Percentiles rank a stretch among this genome's conserved stretches.
These are phyloP conservation scores for Pichia terricola DNA, from an alignment of 1,139 yeast genomes.

Conservation along the genomic window DNA sequence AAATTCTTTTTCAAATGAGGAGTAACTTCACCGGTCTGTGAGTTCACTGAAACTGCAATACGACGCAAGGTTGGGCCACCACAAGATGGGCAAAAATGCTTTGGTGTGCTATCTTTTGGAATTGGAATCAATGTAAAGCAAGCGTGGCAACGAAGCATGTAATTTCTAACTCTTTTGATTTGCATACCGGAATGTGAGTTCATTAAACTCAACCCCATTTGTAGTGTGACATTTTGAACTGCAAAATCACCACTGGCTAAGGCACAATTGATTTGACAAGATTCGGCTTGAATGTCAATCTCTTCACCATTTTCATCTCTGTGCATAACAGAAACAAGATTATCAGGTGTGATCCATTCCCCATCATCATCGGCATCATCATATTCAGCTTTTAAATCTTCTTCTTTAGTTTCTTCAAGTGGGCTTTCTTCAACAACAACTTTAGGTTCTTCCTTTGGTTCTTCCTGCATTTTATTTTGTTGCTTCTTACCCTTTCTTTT, in stretches of 20 bases:
- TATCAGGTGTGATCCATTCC: slow-evolving; percentile 93
- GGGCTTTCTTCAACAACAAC: not conserved
- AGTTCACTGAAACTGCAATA: slow-evolving; percentile 81
- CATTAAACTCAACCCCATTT: slow-evolving; percentile 79
- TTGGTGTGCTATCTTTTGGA: slow-evolving; percentile 65
- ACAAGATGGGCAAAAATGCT: slow-evolving; percentile 92
- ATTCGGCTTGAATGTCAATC: slow-evolving; percentile 21
- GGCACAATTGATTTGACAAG: slow-evolving; percentile 48
- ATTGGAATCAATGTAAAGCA: slow-evolving; percentile 78
- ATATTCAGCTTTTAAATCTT: slow-evolving; percentile 34
- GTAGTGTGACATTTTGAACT: slow-evolving; percentile 89
- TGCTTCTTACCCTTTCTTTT: slow-evolving; percentile 9
- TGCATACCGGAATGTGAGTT: slow-evolving; percentile 78
- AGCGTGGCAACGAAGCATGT: slow-evolving; percentile 95
- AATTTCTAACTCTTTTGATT: slow-evolving; percentile 77
- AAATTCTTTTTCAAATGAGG: slow-evolving; percentile 90
- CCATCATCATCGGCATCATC: slow-evolving; percentile 71
- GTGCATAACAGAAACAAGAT: slow-evolving; percentile 56
- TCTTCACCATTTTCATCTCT: slow-evolving; percentile 47
- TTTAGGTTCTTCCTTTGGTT: not conserved
- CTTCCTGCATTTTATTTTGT: slow-evolving; percentile 7
- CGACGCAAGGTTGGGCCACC: slow-evolving; percentile 87
- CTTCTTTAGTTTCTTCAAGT: slow-evolving; percentile 13
- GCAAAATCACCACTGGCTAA: slow-evolving; percentile 96
- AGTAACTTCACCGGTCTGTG: slow-evolving; percentile 68